A percentile compares a stretch with the other conserved stretches of the same genome.
phyloP scores from a whole-genome alignment of 2,329 filamentous ascomycete genomes.

The Arthroderma sp. region DNA sequence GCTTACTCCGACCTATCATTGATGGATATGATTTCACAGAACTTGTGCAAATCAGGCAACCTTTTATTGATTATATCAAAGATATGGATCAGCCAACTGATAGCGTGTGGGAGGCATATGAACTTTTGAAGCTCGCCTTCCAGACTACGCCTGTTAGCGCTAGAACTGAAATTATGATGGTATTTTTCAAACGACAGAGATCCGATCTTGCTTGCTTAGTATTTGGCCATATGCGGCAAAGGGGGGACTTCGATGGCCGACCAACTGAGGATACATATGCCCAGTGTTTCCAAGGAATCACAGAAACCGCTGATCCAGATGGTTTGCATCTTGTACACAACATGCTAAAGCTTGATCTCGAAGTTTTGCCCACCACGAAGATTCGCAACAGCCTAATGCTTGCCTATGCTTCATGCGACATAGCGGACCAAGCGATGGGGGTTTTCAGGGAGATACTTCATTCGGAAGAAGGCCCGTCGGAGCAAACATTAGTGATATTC shows the following conservation, averaged over 20 bases:
- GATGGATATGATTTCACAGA: slow-evolving; percentile 40
- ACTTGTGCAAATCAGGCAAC: slow-evolving; percentile 52
- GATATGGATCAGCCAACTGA: slow-evolving; percentile 47
- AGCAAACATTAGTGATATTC: slow-evolving; percentile 66
- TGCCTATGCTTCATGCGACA: slow-evolving; percentile 61
- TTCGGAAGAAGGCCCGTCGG: slow-evolving; percentile 73
- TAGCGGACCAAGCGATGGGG: slow-evolving; percentile 54
- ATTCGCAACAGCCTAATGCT: slow-evolving; percentile 80
- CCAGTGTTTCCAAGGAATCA: slow-evolving; percentile 63
- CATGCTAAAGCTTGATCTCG: slow-evolving; percentile 85
- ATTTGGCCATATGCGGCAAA: slow-evolving; percentile 88
- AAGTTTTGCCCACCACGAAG: slow-evolving; percentile 60
- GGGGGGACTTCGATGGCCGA: slow-evolving; percentile 49
- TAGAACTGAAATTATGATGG: slow-evolving; percentile 63
- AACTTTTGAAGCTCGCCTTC: slow-evolving; percentile 47
- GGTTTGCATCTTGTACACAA: slow-evolving; percentile 71
- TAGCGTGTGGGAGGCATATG: slow-evolving; percentile 50
- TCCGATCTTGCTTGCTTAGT: slow-evolving; percentile 76
- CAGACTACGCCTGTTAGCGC: slow-evolving; percentile 51
- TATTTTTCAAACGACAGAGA: slow-evolving; percentile 65
- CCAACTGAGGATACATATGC: slow-evolving; percentile 67
- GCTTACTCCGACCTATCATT: slow-evolving; percentile 61
- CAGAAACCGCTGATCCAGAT: slow-evolving; percentile 46
- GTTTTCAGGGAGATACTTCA: slow-evolving; percentile 78
- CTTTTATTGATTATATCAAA: slow-evolving; percentile 56